Conservation (phyloP, 2,329 filamentous ascomycete genomes). For the Dactylonectria estremocensis region DNA sequence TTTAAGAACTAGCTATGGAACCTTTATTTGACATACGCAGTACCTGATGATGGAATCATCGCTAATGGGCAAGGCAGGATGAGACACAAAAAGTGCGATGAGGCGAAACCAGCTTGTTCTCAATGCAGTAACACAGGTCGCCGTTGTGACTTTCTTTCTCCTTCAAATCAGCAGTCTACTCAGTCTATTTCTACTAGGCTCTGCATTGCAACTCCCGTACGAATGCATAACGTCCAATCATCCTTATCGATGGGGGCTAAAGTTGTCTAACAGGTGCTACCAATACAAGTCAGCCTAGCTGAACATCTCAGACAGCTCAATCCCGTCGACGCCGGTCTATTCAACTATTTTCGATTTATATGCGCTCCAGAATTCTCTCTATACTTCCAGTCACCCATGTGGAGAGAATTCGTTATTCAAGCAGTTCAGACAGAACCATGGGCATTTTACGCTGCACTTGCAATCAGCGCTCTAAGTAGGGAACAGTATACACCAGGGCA, state of each 20-base stretch:
- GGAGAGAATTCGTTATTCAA: slow-evolving; percentile 6
- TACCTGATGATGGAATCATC: background rate
- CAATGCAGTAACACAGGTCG: slow-evolving; percentile 19
- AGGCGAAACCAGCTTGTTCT: slow-evolving; percentile 21
- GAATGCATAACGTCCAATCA: too few relatives aligned
- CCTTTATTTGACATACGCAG: too few relatives aligned
- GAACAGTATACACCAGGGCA: slow-evolving; percentile 2
- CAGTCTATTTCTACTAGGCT: too few relatives aligned
- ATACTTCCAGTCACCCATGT: slow-evolving; percentile 11
- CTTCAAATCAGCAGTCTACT: background rate
- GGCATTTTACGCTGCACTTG: slow-evolving; percentile 18
- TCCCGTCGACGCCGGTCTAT: background rate
- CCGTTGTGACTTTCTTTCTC: slow-evolving; percentile 14
- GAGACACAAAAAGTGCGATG: slow-evolving; percentile 23
- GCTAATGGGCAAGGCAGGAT: slow-evolving; percentile 1
- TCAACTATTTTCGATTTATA: slow-evolving; percentile 23
- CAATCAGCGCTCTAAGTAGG: slow-evolving; percentile 17
- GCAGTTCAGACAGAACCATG: slow-evolving; percentile 5
- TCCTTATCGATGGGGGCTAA: background rate
- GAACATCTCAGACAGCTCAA: background rate
- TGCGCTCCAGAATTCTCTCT: slow-evolving; percentile 28
- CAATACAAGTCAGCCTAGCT: too few relatives aligned
- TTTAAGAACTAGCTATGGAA: too few relatives aligned
- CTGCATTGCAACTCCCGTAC: too few relatives aligned
- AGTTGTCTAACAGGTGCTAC: too few relatives aligned